phyloP scores from a whole-genome alignment of 208 protist genomes.

The Phytomonas francai region DNA sequence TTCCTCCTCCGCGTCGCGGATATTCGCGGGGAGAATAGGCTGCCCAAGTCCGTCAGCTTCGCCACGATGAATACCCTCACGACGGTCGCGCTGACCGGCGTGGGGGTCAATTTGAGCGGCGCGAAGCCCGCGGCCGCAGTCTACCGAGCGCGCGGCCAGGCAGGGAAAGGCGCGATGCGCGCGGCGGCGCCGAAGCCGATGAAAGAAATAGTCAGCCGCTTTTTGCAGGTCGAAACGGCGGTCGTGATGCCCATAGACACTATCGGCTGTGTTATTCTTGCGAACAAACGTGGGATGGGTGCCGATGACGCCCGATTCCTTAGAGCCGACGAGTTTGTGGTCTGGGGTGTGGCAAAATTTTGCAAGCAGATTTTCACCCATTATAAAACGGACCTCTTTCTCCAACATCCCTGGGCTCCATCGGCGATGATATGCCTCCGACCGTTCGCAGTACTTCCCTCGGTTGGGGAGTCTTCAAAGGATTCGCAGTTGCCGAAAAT shows the following conservation, averaged over 20 bases:
- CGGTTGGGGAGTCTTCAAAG: not conserved
- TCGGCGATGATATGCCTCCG: slow-evolving; percentile 19
- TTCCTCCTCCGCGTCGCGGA: slow-evolving; percentile 58
- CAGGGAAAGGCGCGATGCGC: not conserved
- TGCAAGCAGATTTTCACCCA: slow-evolving; percentile 47
- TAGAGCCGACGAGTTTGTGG: slow-evolving; percentile 55
- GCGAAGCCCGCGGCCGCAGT: slow-evolving; percentile 5
- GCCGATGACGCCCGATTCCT: slow-evolving; percentile 23
- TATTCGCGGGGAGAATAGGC: slow-evolving; percentile 24
- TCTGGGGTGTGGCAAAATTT: slow-evolving; percentile 47
- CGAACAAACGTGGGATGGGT: slow-evolving; percentile 30
- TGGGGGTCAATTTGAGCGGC: slow-evolving; percentile 57
- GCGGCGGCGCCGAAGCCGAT: not conserved
- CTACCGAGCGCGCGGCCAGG: slow-evolving; percentile 4
- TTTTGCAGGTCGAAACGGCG: slow-evolving; percentile 29
- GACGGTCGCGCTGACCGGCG: slow-evolving; percentile 39
- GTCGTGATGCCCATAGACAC: slow-evolving; percentile 48
- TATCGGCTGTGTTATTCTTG: slow-evolving; percentile 57
- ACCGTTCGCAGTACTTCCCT: slow-evolving; percentile 9
- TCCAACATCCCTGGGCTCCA: slow-evolving; percentile 28
- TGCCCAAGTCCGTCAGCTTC: slow-evolving; percentile 55
- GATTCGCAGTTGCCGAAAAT: not conserved
- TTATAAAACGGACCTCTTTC: slow-evolving; percentile 44
- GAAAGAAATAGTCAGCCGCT: not conserved
- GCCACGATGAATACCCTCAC: slow-evolving; percentile 38